phyloP scores from a whole-genome alignment of 768 basidiomycete species.

The Udeniomyces megalosporus region DNA sequence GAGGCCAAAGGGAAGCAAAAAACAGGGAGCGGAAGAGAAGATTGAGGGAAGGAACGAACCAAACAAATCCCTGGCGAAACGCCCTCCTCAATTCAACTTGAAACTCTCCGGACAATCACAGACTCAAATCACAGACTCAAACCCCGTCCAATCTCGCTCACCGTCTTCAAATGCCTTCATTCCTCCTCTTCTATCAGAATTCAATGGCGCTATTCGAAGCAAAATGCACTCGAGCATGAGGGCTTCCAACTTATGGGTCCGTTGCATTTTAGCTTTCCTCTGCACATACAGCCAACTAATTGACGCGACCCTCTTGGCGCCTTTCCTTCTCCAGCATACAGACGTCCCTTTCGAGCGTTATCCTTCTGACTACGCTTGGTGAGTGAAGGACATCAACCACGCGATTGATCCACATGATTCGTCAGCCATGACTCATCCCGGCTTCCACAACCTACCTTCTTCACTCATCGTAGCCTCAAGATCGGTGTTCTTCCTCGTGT shows the following conservation, averaged over 20 bases:
- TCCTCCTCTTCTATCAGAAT: background rate
- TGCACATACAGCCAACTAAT: slow-evolving; percentile 7
- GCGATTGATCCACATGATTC: no score
- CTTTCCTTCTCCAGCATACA: slow-evolving; percentile 31
- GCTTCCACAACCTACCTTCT: no score
- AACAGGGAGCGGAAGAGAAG: background rate
- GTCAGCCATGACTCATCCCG: no score
- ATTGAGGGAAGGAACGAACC: background rate
- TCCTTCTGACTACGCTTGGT: slow-evolving; percentile 46
- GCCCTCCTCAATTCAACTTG: no score
- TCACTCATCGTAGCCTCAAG: no score
- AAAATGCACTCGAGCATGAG: background rate
- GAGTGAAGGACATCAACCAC: no score
- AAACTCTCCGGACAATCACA: no score
- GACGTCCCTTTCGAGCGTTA: slow-evolving; percentile 48
- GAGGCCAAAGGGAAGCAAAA: no score
- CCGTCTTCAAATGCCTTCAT: slow-evolving; percentile 15
- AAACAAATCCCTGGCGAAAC: no score
- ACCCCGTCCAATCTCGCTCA: background rate
- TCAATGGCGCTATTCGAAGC: background rate
- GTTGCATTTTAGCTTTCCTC: slow-evolving; percentile 10
- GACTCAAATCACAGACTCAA: no score
- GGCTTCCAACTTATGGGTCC: slow-evolving; percentile 15
- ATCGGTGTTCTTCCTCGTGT: slow-evolving; percentile 23
- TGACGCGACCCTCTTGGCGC: background rate